phyloP scores from a whole-genome alignment of 257 asterid genomes.

The Plantago elongata region DNA sequence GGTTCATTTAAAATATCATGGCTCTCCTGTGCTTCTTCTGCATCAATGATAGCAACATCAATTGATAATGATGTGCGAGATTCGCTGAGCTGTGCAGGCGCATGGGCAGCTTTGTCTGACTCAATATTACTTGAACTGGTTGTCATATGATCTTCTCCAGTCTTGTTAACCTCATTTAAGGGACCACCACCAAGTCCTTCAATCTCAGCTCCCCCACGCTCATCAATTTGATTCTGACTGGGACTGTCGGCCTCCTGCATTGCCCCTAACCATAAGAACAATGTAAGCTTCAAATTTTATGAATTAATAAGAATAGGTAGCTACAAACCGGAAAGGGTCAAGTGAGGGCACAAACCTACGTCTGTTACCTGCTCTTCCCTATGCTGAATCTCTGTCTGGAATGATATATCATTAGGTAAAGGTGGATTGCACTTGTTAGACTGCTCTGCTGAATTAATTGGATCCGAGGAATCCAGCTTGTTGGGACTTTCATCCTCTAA shows the following conservation, averaged over 20 bases:
- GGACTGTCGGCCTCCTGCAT: constrained; percentile 69
- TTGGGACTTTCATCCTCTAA: constrained; percentile 30
- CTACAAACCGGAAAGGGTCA: constrained; percentile 32
- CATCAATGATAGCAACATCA: constrained; percentile 22
- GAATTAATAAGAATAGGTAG: background rate
- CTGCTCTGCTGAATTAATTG: constrained; percentile 28
- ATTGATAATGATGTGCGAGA: constrained; percentile 29
- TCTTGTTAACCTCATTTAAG: constrained; percentile 27
- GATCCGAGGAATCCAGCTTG: constrained; percentile 24
- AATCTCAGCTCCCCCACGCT: constrained; percentile 27
- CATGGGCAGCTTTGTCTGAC: constrained; percentile 28
- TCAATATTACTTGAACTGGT: constrained; percentile 27
- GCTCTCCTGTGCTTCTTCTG: constrained; percentile 31
- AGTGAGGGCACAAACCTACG: constrained; percentile 97
- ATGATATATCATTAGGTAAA: constrained; percentile 33
- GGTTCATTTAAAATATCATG: constrained; percentile 29
- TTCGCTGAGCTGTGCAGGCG: constrained; percentile 27
- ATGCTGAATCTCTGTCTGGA: constrained; percentile 33
- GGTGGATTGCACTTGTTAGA: constrained; percentile 25
- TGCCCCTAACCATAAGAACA: constrained; percentile 70
- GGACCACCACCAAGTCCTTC: constrained; percentile 37
- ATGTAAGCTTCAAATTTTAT: constrained; percentile 24
- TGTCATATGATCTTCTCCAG: constrained; percentile 25
- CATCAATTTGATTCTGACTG: constrained; percentile 39
- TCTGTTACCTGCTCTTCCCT: constrained; percentile 90